A percentile compares a stretch with the other conserved stretches of the same genome.
These are phyloP conservation scores for Fraxinus angustifolia DNA, from an alignment of 305 asterid species.

Conservation along the genomic window DNA sequence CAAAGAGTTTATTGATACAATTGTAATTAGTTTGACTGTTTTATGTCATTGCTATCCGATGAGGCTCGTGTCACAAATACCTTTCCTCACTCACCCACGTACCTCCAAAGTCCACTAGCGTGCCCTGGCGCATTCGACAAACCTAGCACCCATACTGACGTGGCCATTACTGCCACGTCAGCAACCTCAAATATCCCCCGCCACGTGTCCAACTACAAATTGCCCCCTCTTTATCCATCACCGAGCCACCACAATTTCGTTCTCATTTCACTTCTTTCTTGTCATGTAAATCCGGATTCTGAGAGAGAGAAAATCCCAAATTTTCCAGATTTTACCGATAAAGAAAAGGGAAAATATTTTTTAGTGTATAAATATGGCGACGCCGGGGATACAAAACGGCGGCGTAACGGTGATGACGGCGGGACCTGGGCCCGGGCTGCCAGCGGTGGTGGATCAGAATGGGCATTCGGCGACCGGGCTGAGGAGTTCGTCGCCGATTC, in stretches of 20 bases:
- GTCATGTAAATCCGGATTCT: not conserved
- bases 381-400: slow-evolving; percentile 63
- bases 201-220: slow-evolving; percentile 67
- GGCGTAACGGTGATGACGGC: slow-evolving; percentile 53
- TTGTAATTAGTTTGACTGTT: not conserved
- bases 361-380: slow-evolving; percentile 37
- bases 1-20: too few species aligned
- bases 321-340: slow-evolving; percentile 2
- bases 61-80: slow-evolving; percentile 10
- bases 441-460: slow-evolving; percentile 50
- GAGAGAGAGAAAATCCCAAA: slow-evolving; percentile 19
- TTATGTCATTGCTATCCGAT: not conserved
- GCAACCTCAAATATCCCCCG: slow-evolving; percentile 13
- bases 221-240: slow-evolving; percentile 53
- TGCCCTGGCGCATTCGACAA: slow-evolving; percentile 42
- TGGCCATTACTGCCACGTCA: slow-evolving; percentile 54
- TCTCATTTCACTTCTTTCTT: slow-evolving; percentile 20
- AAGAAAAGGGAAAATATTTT: slow-evolving; percentile 9
- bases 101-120: slow-evolving; percentile 42
- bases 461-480: slow-evolving; percentile 43
- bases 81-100: slow-evolving; percentile 31
- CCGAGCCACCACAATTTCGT: slow-evolving; percentile 3
- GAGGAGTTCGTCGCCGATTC: slow-evolving; percentile 73
- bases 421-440: slow-evolving; percentile 28
- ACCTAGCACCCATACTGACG: slow-evolving; percentile 43